phyloP scores from a whole-genome alignment of 2,329 filamentous ascomycete genomes.

The Beauveria brongniartii region DNA sequence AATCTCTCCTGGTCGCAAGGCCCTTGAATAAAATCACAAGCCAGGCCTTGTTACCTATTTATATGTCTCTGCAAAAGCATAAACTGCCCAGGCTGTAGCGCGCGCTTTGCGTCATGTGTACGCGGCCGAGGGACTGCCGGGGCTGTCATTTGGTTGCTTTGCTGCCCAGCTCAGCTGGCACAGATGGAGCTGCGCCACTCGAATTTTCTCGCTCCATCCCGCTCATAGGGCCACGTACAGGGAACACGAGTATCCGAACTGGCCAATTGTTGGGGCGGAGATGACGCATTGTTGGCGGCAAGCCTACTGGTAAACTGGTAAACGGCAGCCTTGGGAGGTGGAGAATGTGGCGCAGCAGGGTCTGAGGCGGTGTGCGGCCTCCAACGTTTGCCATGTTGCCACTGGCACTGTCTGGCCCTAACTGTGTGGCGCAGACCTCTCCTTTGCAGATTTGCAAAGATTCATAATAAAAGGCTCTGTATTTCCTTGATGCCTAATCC shows the following conservation, averaged over 20 bases:
- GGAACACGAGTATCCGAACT: neutral
- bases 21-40: neutral
- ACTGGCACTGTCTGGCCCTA: neutral
- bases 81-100: neutral
- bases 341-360: constrained; percentile 3
- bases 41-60: constrained; percentile 2
- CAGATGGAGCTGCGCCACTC: neutral
- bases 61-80: neutral
- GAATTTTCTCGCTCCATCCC: constrained; percentile 5
- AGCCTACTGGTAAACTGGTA: neutral
- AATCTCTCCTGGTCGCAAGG: neutral
- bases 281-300: constrained; percentile 1
- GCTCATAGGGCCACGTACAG: neutral
- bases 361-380: constrained; percentile 2
- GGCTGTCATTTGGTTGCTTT: too few relatives aligned
- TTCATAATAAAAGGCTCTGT: too few relatives aligned
- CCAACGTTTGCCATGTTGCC: neutral
- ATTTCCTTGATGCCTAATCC: too few relatives aligned
- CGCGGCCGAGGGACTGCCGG: neutral
- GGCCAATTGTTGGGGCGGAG: neutral
- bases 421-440: neutral
- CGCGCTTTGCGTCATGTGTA: neutral
- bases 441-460: too few relatives aligned
- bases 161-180: constrained; percentile 2
- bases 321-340: neutral